phyloP scores from a whole-genome alignment of 2,329 filamentous ascomycete species.

The Ustulina deusta region DNA sequence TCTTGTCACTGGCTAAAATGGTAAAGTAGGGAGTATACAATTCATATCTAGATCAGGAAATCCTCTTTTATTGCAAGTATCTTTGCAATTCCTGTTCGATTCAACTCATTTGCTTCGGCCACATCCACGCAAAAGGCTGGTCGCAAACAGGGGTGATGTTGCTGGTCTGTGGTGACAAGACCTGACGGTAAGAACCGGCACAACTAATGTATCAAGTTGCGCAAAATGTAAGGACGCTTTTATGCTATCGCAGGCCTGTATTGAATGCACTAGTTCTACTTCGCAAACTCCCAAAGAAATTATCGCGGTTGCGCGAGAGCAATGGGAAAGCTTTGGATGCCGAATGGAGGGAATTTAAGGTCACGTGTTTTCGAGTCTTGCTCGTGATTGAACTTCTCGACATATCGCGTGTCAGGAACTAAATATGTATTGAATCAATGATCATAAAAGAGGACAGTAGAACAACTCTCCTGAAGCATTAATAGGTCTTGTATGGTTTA shows the following conservation, averaged over 20 bases:
- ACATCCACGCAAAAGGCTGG: neutral
- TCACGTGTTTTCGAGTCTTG: conserved; percentile 48
- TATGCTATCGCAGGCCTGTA: conserved; percentile 38
- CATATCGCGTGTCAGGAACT: conserved; percentile 35
- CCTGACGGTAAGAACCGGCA: neutral
- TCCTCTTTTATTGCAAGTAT: neutral
- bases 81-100: neutral
- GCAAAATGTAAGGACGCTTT: conserved; percentile 5
- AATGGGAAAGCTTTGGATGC: conserved; percentile 2
- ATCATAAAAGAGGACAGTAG: neutral
- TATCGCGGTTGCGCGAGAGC: conserved; percentile 10
- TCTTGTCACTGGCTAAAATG: conserved; percentile 26
- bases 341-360: conserved; percentile 2
- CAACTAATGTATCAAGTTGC: conserved; percentile 8
- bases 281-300: conserved; percentile 15
- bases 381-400: conserved; percentile 41
- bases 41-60: neutral
- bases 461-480: neutral
- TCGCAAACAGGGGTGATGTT: conserved; percentile 11
- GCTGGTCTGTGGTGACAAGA: neutral
- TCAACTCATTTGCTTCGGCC: neutral
- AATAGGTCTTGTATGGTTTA: neutral
- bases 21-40: neutral
- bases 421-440: conserved; percentile 16
- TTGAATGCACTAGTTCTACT: conserved; percentile 5